Percentiles rank a stretch among this genome's conserved stretches.
These are phyloP conservation scores for Trypanosoma congolense DNA, from an alignment of 208 protist genomes.

Conservation along the genomic window DNA sequence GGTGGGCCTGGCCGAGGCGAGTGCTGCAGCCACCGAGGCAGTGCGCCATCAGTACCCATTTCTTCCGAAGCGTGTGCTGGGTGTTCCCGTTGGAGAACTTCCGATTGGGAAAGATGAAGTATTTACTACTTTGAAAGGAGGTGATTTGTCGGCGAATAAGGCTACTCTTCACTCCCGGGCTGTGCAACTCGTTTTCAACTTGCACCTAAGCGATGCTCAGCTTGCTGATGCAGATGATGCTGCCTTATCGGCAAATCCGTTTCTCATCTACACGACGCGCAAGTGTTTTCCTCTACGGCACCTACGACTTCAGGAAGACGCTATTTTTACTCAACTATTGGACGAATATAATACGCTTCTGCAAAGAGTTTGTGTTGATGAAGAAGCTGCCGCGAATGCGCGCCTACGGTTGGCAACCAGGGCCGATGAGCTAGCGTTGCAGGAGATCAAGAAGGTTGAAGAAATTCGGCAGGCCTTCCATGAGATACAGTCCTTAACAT, in stretches of 20 bases:
- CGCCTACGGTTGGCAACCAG: constrained; percentile 10
- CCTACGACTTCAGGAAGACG: constrained; percentile 31
- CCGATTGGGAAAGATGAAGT: constrained; percentile 19
- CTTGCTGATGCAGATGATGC: constrained; percentile 28
- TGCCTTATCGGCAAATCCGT: constrained; percentile 26
- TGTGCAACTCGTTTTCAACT: constrained; percentile 3
- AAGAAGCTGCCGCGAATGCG: not conserved
- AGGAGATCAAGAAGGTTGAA: constrained; percentile 16
- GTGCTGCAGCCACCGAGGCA: constrained; percentile 8
- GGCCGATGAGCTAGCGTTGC: constrained; percentile 13
- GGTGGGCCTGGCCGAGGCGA: constrained; percentile 14
- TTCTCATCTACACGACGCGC: constrained; percentile 38
- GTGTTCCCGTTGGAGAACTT: constrained; percentile 24
- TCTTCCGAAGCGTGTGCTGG: constrained; percentile 23
- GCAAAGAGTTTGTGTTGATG: constrained; percentile 4
- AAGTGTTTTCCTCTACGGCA: constrained; percentile 41
- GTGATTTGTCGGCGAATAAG: constrained; percentile 3
- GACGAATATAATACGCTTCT: constrained; percentile 22
- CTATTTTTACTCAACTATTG: constrained; percentile 18
- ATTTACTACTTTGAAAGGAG: constrained; percentile 8
- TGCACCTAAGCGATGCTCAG: constrained; percentile 14
- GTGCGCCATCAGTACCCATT: constrained; percentile 20
- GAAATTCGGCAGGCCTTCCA: constrained; percentile 9
- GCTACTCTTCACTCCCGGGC: constrained; percentile 2
- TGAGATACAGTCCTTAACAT: constrained; percentile 11